phyloP scores from a whole-genome alignment of 352 stramenopile genomes.

The Pythium aquatile region DNA sequence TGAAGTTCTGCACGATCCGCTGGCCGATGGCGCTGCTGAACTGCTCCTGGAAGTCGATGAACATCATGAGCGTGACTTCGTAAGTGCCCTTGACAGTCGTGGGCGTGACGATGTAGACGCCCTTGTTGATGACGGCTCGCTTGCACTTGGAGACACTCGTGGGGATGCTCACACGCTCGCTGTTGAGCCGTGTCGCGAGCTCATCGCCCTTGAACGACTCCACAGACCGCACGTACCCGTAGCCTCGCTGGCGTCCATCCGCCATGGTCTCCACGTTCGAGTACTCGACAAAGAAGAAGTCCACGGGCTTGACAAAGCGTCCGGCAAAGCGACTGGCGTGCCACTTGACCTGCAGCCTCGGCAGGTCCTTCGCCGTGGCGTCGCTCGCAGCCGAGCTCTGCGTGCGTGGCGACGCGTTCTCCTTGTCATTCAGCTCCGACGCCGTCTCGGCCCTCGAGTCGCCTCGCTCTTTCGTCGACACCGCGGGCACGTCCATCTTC shows the following conservation, averaged over 20 bases:
- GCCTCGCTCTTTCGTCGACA: constrained; percentile 11
- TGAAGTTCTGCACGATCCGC: constrained; percentile 81
- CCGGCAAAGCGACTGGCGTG: constrained; percentile 81
- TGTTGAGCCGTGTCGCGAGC: constrained; percentile 61
- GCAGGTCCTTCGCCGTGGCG: constrained; percentile 41
- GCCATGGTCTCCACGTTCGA: constrained; percentile 71
- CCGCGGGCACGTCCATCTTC: constrained; percentile 59
- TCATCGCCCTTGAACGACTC: constrained; percentile 85
- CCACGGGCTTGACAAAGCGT: constrained; percentile 77
- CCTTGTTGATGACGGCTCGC: constrained; percentile 80
- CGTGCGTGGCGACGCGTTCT: constrained; percentile 36
- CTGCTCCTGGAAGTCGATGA: constrained; percentile 85
- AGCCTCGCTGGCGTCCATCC: constrained; percentile 63
- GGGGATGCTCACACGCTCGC: constrained; percentile 62
- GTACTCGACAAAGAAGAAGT: constrained; percentile 89
- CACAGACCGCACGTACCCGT: constrained; percentile 75
- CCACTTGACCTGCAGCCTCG: constrained; percentile 82
- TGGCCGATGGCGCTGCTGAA: constrained; percentile 54
- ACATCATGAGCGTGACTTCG: constrained; percentile 83
- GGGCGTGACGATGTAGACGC: constrained; percentile 65
- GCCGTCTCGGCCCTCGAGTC: background rate
- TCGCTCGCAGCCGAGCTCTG: constrained; percentile 45
- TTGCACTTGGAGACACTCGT: constrained; percentile 86
- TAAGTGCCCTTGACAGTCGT: constrained; percentile 43
- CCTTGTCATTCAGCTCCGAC: constrained; percentile 6